Evolutionary conservation across 2,329 filamentous ascomycete species (phyloP).

Genomic region (Fusarium burgessii): DNA sequence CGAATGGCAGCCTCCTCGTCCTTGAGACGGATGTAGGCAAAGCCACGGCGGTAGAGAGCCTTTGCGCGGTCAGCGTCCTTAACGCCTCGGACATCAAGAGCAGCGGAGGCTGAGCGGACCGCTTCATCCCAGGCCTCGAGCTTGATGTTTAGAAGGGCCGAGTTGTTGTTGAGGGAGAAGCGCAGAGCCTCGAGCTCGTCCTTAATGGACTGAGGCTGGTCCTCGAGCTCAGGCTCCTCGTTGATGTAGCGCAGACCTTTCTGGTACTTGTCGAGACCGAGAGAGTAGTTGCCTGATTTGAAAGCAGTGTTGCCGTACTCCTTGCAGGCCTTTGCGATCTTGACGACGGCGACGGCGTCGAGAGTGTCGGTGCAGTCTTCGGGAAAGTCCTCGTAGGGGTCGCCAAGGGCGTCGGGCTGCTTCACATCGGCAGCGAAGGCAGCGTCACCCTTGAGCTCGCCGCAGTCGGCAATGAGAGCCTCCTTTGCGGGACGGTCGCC

Average conservation of each 20-base stretch:
- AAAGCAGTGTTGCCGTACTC: slow-evolving; percentile 93
- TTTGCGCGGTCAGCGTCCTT: slow-evolving; percentile 87
- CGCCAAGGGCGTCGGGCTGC: slow-evolving; percentile 82
- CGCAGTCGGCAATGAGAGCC: slow-evolving; percentile 83
- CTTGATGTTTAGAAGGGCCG: slow-evolving; percentile 87
- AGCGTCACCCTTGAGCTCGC: slow-evolving; percentile 80
- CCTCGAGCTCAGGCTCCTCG: slow-evolving; percentile 81
- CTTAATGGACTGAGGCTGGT: slow-evolving; percentile 76
- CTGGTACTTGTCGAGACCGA: slow-evolving; percentile 91
- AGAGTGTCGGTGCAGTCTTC: slow-evolving; percentile 79
- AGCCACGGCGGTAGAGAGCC: slow-evolving; percentile 84
- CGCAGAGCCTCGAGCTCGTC: slow-evolving; percentile 78
- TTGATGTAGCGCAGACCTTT: slow-evolving; percentile 92
- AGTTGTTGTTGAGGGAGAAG: slow-evolving; percentile 89
- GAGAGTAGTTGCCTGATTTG: slow-evolving; percentile 77
- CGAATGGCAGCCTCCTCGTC: slow-evolving; percentile 85
- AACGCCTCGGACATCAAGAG: slow-evolving; percentile 74
- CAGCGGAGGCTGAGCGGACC: slow-evolving; percentile 76
- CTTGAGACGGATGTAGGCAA: slow-evolving; percentile 80
- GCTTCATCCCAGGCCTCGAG: slow-evolving; percentile 78
- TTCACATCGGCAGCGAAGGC: slow-evolving; percentile 76
- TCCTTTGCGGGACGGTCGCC: slow-evolving; percentile 83
- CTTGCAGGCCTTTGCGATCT: slow-evolving; percentile 88
- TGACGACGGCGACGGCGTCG: slow-evolving; percentile 75
- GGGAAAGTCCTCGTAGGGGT: slow-evolving; percentile 95